A percentile compares a stretch with the other conserved stretches of the same genome.
These are phyloP conservation scores for Endocladia muricata DNA, from an alignment of 31 red algal genomes.

Conservation along the genomic window DNA sequence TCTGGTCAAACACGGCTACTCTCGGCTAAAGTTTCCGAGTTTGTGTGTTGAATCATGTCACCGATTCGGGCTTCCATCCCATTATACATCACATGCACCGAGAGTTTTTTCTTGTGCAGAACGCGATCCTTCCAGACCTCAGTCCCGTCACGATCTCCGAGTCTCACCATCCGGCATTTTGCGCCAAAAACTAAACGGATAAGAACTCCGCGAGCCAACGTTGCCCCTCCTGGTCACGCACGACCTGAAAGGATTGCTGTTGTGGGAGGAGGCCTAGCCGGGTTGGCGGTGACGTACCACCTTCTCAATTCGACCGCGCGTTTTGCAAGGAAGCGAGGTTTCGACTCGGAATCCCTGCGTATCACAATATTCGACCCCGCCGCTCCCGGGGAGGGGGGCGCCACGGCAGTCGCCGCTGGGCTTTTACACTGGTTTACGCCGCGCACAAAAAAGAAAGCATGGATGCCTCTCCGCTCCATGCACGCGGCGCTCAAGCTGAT, in stretches of 20 bases:
- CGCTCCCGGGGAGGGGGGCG: slow-evolving; percentile 54
- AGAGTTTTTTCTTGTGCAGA: neutral
- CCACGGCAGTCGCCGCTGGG: slow-evolving; percentile 75
- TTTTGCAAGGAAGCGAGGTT: slow-evolving; percentile 38
- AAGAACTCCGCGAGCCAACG: slow-evolving; percentile 9
- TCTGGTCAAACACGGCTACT: no score
- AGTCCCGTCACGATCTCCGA: neutral
- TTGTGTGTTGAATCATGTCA: no score
- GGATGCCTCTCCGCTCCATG: slow-evolving; percentile 36
- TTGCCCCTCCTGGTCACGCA: slow-evolving; percentile 28
- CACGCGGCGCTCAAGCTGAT: slow-evolving; percentile 52
- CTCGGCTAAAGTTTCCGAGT: no score
- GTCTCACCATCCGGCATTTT: slow-evolving; percentile 35
- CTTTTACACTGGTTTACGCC: slow-evolving; percentile 79
- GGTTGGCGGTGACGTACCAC: slow-evolving; percentile 55
- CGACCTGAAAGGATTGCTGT: slow-evolving; percentile 41
- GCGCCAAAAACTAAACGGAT: slow-evolving; percentile 39
- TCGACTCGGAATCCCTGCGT: neutral
- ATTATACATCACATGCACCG: no score
- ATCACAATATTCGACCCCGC: slow-evolving; percentile 62
- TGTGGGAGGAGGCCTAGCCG: slow-evolving; percentile 69
- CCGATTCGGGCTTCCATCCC: no score
- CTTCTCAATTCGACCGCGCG: slow-evolving; percentile 56
- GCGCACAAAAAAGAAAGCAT: slow-evolving; percentile 47
- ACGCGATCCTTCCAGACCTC: neutral